A percentile compares a stretch with the other conserved stretches of the same genome.
Conservation (phyloP, 306 rosid genomes). For the Morella rubra region DNA sequence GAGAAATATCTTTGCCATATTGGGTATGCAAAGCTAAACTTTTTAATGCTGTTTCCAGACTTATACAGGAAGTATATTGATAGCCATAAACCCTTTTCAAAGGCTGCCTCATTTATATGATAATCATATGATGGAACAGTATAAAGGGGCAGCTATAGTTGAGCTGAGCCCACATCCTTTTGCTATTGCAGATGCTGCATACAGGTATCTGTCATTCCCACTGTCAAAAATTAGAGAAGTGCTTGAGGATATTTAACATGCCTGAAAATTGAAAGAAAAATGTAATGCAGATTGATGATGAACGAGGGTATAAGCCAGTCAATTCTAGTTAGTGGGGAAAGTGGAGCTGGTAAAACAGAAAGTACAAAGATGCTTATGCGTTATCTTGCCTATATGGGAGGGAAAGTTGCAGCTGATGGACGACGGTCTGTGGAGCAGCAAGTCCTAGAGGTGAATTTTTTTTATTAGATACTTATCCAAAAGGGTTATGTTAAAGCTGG, state of each 20-base stretch:
- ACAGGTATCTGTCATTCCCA: slow-evolving; percentile 57
- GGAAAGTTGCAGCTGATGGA: slow-evolving; percentile 73
- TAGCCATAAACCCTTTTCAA: slow-evolving; percentile 93
- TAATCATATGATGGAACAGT: slow-evolving; percentile 65
- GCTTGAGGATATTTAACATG: background rate
- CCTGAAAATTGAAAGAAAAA: background rate
- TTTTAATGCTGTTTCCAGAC: slow-evolving; percentile 58
- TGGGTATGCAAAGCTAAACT: slow-evolving; percentile 26
- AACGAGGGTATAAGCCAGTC: slow-evolving; percentile 81
- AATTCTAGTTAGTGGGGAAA: slow-evolving; percentile 97
- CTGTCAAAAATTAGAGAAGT: slow-evolving; percentile 11
- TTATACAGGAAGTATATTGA: slow-evolving; percentile 90
- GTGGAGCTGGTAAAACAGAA: slow-evolving; percentile 99
- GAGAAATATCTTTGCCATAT: background rate
- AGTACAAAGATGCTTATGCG: slow-evolving; percentile 97
- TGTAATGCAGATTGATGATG: slow-evolving; percentile 67
- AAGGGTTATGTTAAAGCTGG: background rate
- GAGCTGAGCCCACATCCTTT: slow-evolving; percentile 97
- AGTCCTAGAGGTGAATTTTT: slow-evolving; percentile 73
- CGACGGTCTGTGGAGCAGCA: slow-evolving; percentile 88
- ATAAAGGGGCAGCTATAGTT: slow-evolving; percentile 71
- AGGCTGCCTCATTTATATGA: slow-evolving; percentile 82
- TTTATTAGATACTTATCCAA: slow-evolving; percentile 4
- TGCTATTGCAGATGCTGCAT: slow-evolving; percentile 96
- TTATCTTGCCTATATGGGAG: slow-evolving; percentile 92